Percentiles rank a stretch among this genome's conserved stretches.
Evolutionary conservation across 306 rosid species (phyloP).

Genomic region (Castanea sativa): DNA sequence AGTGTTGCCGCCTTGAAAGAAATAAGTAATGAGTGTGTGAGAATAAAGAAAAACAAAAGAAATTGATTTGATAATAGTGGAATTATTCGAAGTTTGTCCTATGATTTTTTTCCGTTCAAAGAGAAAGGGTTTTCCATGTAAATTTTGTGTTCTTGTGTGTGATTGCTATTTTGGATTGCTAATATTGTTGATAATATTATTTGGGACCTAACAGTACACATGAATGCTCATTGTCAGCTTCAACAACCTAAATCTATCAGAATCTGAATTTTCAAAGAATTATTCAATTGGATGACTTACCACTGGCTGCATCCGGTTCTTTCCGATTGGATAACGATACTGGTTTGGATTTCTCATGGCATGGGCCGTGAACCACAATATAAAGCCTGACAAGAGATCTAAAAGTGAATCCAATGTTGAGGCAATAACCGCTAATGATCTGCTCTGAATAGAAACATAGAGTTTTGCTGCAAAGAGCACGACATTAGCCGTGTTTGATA

Average conservation of each 20-base stretch:
- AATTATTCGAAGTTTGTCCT: too few species aligned
- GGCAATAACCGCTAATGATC: slow-evolving; percentile 76
- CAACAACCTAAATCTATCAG: too few species aligned
- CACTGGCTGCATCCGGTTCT: slow-evolving; percentile 88
- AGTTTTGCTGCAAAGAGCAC: slow-evolving; percentile 66
- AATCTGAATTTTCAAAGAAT: background rate
- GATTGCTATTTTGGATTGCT: too few species aligned
- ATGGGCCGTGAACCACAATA: slow-evolving; percentile 72
- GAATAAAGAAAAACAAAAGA: too few species aligned
- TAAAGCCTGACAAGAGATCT: slow-evolving; percentile 85
- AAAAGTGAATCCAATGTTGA: slow-evolving; percentile 82
- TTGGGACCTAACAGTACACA: background rate
- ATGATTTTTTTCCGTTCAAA: too few species aligned
- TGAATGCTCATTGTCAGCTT: background rate
- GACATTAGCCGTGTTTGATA: slow-evolving; percentile 58
- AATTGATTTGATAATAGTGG: too few species aligned
- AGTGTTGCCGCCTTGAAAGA: too few species aligned
- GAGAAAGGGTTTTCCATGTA: too few species aligned
- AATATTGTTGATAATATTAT: too few species aligned
- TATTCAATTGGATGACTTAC: slow-evolving; percentile 32
- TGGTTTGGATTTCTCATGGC: slow-evolving; percentile 73
- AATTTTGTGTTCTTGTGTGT: too few species aligned
- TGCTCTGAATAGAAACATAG: slow-evolving; percentile 62
- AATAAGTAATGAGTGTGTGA: too few species aligned
- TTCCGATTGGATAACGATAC: slow-evolving; percentile 75